Conservation (phyloP, 176 grass and related monocot genomes). For the Aegilops bicornis region DNA sequence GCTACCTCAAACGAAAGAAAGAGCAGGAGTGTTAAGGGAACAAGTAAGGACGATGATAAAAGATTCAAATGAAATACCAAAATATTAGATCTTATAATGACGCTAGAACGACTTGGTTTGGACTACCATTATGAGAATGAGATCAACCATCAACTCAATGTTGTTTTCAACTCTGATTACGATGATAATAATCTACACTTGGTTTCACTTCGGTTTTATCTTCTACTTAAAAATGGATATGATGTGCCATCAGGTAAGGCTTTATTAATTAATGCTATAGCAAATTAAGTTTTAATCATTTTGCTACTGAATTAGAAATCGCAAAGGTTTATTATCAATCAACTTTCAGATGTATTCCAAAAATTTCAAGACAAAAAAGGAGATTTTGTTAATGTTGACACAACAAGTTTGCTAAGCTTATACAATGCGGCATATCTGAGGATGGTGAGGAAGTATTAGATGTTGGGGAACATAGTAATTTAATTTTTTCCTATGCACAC, state of each 20-base stretch:
- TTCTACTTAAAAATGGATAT: conserved; percentile 18
- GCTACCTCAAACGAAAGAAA: conserved; percentile 1
- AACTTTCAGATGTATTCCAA: conserved; percentile 26
- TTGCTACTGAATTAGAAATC: not conserved
- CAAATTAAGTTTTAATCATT: not conserved
- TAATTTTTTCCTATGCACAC: no score
- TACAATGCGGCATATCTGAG: conserved; percentile 18
- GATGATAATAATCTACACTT: conserved; percentile 9
- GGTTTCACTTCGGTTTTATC: conserved; percentile 26
- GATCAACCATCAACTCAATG: not conserved
- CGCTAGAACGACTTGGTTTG: conserved; percentile 17
- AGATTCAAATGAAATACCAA: not conserved
- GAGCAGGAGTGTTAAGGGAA: conserved; percentile 13
- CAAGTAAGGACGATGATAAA: conserved; percentile 3
- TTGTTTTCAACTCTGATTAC: conserved; percentile 1
- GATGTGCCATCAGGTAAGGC: conserved; percentile 21
- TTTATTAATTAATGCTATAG: no score
- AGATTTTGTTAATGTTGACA: not conserved
- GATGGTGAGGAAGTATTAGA: not conserved
- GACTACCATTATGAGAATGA: conserved; percentile 13
- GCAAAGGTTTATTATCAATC: not conserved
- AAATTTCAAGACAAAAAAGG: conserved; percentile 18
- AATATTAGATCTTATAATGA: conserved; percentile 20
- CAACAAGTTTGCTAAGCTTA: conserved; percentile 17
- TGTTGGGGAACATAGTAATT: no score